Evolutionary conservation across 805 yeast genomes (phyloP).

Genomic region (Kregervanrija delftensis): DNA sequence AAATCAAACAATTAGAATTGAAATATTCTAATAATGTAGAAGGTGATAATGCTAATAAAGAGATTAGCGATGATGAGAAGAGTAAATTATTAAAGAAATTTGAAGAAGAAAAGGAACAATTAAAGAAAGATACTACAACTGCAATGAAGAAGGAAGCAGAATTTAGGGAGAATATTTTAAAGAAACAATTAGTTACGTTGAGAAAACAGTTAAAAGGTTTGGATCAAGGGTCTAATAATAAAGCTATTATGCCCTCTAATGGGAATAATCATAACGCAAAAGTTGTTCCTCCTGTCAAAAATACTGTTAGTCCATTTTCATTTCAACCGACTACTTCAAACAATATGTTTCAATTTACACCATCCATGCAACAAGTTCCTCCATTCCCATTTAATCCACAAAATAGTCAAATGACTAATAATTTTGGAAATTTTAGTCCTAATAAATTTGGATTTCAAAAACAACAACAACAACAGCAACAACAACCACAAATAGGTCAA

Average conservation of each 20-base stretch:
- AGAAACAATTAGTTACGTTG: slow-evolving; percentile 45
- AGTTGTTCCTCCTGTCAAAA: too few species aligned
- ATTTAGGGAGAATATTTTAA: slow-evolving; percentile 49
- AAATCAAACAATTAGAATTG: slow-evolving; percentile 18
- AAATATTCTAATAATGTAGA: slow-evolving; percentile 1
- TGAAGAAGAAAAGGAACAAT: slow-evolving; percentile 28
- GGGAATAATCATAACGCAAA: too few species aligned
- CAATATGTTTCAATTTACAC: not conserved
- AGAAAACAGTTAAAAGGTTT: slow-evolving; percentile 31
- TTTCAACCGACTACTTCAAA: too few species aligned
- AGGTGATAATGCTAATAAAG: slow-evolving; percentile 3
- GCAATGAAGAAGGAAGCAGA: slow-evolving; percentile 52
- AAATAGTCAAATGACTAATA: too few species aligned
- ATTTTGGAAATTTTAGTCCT: not conserved
- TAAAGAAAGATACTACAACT: slow-evolving; percentile 38
- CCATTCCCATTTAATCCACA: too few species aligned
- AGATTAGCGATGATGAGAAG: slow-evolving; percentile 14
- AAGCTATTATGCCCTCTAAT: too few species aligned
- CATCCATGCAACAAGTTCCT: not conserved
- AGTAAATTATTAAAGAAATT: slow-evolving; percentile 15
- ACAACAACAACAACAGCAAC: not conserved
- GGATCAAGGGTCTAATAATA: slow-evolving; percentile 2
- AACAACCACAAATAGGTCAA: not conserved
- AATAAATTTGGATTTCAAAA: not conserved
- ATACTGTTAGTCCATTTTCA: too few species aligned